phyloP scores from a whole-genome alignment of 2,329 filamentous ascomycete genomes.

The Penicillium sp. region DNA sequence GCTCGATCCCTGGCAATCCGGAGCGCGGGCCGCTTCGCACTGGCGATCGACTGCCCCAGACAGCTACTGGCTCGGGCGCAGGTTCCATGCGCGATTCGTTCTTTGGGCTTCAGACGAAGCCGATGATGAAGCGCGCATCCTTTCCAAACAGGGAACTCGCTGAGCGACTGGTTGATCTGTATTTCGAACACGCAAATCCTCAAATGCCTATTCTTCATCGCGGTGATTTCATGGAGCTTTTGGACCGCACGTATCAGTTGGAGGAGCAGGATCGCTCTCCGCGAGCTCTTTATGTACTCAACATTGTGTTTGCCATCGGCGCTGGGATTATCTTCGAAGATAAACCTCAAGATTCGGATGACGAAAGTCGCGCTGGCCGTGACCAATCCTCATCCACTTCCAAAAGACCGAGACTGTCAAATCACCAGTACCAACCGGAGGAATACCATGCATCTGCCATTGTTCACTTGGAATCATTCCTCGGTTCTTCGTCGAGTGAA shows the following conservation, averaged over 20 bases:
- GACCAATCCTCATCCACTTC: constrained; percentile 29
- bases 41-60: constrained; percentile 51
- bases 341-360: constrained; percentile 28
- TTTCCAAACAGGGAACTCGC: constrained; percentile 77
- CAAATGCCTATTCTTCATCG: constrained; percentile 91
- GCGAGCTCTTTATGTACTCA: constrained; percentile 84
- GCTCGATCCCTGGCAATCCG: constrained; percentile 57
- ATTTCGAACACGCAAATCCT: constrained; percentile 94
- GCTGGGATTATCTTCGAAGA: constrained; percentile 78
- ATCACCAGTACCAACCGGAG: constrained; percentile 70
- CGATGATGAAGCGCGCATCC: constrained; percentile 74
- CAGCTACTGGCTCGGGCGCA: constrained; percentile 50
- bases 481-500: constrained; percentile 57
- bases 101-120: constrained; percentile 90
- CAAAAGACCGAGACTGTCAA: constrained; percentile 52
- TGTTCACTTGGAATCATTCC: constrained; percentile 79
- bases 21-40: constrained; percentile 60
- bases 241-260: constrained; percentile 72
- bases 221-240: constrained; percentile 81
- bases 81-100: constrained; percentile 93
- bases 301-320: constrained; percentile 96
- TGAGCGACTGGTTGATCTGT: constrained; percentile 67
- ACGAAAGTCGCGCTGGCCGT: constrained; percentile 19
- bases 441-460: constrained; percentile 96
- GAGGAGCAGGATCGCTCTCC: constrained; percentile 64